phyloP scores from a whole-genome alignment of 2,329 filamentous ascomycete species.

The Fusarium lyarnte region DNA sequence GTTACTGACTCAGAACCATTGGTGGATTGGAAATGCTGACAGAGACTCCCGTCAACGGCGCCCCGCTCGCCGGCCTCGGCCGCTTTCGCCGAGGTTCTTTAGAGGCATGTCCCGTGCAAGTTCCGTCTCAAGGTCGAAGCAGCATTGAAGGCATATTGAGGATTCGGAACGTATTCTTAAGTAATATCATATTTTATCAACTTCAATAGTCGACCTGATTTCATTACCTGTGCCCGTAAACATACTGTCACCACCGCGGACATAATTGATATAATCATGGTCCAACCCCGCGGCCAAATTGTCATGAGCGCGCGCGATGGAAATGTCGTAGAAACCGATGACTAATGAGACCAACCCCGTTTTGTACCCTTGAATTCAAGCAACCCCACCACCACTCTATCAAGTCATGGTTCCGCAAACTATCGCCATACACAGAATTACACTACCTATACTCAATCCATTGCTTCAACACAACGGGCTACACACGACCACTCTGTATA shows the following conservation, averaged over 20 bases:
- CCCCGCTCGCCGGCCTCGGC: slow-evolving; percentile 31
- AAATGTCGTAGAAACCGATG: slow-evolving; percentile 24
- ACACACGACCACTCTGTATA: slow-evolving; percentile 11
- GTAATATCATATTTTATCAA: no score
- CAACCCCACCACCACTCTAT: slow-evolving; percentile 39
- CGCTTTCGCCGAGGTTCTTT: slow-evolving; percentile 39
- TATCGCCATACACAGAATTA: slow-evolving; percentile 37
- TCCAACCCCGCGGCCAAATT: slow-evolving; percentile 2
- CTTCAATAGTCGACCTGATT: background rate
- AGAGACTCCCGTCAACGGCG: slow-evolving; percentile 14
- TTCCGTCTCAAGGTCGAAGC: background rate
- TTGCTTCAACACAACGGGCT: slow-evolving; percentile 9
- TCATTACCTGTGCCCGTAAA: background rate
- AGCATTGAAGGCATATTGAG: background rate
- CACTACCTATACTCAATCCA: slow-evolving; percentile 14
- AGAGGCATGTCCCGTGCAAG: background rate
- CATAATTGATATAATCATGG: slow-evolving; percentile 12
- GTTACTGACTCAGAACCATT: slow-evolving; percentile 27
- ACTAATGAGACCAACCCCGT: slow-evolving; percentile 32
- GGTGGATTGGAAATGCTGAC: slow-evolving; percentile 37
- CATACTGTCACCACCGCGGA: background rate
- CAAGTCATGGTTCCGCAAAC: slow-evolving; percentile 41
- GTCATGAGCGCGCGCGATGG: slow-evolving; percentile 31
- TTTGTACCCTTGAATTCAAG: slow-evolving; percentile 24
- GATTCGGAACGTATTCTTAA: background rate